These are phyloP conservation scores for Thraustotheca clavata DNA, from an alignment of 352 stramenopile genomes.

Conservation along the genomic window DNA sequence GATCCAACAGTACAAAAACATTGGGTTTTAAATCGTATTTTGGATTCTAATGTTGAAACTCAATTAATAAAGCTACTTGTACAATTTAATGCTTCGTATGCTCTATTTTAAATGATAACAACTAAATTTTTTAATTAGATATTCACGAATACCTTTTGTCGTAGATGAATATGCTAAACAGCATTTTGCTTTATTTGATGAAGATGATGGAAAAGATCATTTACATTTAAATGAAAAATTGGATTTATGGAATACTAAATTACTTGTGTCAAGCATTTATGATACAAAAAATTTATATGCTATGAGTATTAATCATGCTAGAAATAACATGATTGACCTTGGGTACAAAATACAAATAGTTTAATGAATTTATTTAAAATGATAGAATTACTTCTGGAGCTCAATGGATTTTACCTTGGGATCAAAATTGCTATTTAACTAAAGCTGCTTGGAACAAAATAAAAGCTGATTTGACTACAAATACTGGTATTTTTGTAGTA, in stretches of 20 bases:
- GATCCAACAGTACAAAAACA: conserved; percentile 30
- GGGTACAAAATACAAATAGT: conserved; percentile 13
- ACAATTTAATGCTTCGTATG: conserved; percentile 25
- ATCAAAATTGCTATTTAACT: conserved; percentile 46
- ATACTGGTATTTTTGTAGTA: not conserved
- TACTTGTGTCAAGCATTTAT: conserved; percentile 34
- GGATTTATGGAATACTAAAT: conserved; percentile 28
- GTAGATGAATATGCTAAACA: conserved; percentile 28
- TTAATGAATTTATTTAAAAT: not conserved
- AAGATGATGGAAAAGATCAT: conserved; percentile 31
- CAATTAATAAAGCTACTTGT: conserved; percentile 31
- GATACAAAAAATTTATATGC: conserved; percentile 43
- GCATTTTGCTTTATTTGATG: conserved; percentile 37
- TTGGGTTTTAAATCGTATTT: conserved; percentile 48
- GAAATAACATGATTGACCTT: conserved; percentile 42
- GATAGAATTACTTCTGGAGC: conserved; percentile 24
- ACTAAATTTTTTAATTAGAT: conserved; percentile 17
- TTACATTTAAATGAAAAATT: conserved; percentile 14
- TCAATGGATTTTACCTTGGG: conserved; percentile 43
- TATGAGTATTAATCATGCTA: conserved; percentile 39
- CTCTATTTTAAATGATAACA: not conserved
- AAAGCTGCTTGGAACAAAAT: conserved; percentile 36
- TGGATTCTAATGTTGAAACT: conserved; percentile 23
- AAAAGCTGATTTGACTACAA: conserved; percentile 20
- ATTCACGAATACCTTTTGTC: conserved; percentile 36